Evolutionary conservation across 1,284 basidiomycete species (phyloP), one percentile per base, ranked within the genome.

Genomic region (Wolfiporia cocos): DNA sequence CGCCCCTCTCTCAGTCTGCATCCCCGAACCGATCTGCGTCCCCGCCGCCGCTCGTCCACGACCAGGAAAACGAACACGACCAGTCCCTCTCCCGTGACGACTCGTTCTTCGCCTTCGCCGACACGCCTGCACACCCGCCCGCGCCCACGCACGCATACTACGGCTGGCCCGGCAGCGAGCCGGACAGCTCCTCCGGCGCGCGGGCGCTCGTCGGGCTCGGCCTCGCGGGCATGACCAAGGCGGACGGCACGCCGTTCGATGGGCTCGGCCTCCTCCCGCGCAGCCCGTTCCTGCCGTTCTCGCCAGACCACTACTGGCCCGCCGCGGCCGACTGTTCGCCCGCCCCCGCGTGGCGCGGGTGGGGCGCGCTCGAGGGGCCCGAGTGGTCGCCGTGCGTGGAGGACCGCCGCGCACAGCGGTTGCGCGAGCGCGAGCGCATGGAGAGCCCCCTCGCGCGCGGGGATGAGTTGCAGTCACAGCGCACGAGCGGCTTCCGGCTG

Each of bases 241-340:
- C 45, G 20, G 51, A 57, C 34, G 56, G 54, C 11, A 44, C 51
- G 2, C 42, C 47, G 1, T 57, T 57, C 42, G 49, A 55, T 26
- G 55, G 53, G 3, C 49, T 55, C n/a, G 54, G 58, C 11, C 29
- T 39, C 12, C 53, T 56, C 19, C 44, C 52, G 3, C 46, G 47
- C 33, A n/a, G n/a, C n/a, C n/a, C n/a, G n/a, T n/a, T n/a, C n/a
- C n/a, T n/a, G n/a, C n/a, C n/a, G n/a, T n/a, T n/a, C n/a, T n/a
- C n/a, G n/a, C n/a, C n/a, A n/a, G n/a, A n/a, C n/a, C n/a, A n/a
- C n/a, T n/a, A n/a, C n/a, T n/a, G n/a, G n/a, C n/a, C n/a, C n/a
- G n/a, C n/a, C n/a, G n/a, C n/a, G n/a, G n/a, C n/a, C n/a, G n/a
- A n/a, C n/a, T n/a, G n/a, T n/a, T n/a, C n/a, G n/a, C n/a, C n/a